These are phyloP conservation scores for Penstemon davidsonii DNA, from an alignment of 257 asterid genomes.

Conservation along the genomic window DNA sequence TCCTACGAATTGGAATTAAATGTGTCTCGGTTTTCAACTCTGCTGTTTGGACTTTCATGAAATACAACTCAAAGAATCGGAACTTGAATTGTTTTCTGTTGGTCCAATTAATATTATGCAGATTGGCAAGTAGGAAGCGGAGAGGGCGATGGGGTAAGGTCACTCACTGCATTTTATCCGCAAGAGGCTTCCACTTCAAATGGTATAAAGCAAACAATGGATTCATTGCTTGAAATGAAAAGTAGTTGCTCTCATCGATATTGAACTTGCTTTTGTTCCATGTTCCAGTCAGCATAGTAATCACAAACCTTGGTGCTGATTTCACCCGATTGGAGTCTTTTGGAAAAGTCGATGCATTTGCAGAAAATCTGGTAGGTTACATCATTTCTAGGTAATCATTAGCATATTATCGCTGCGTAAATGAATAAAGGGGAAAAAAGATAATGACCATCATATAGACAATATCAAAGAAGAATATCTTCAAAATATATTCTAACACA, in stretches of 20 bases:
- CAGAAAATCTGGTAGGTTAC: slow-evolving; percentile 76
- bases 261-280: slow-evolving; percentile 26
- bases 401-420: background rate
- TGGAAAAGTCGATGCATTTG: slow-evolving; percentile 97
- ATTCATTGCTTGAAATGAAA: slow-evolving; percentile 12
- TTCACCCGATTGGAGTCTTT: slow-evolving; percentile 93
- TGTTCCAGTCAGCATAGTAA: slow-evolving; percentile 77
- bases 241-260: slow-evolving; percentile 12
- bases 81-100: too few relatives aligned
- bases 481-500: slow-evolving; percentile 4
- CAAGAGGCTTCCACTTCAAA: slow-evolving; percentile 62
- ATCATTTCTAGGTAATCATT: slow-evolving; percentile 12
- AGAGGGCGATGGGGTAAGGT: slow-evolving; percentile 83
- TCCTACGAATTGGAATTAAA: too few relatives aligned
- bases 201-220: slow-evolving; percentile 41
- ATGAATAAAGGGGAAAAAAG: too few relatives aligned
- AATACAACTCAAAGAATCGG: too few relatives aligned
- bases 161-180: slow-evolving; percentile 86
- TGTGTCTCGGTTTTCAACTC: too few relatives aligned
- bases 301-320: slow-evolving; percentile 92
- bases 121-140: slow-evolving; percentile 94
- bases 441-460: too few relatives aligned
- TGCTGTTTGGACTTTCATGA: too few relatives aligned
- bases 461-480: too few relatives aligned
- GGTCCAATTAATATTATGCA: slow-evolving; percentile 27